These are phyloP conservation scores for Raffaelea arxii DNA, from an alignment of 2,329 filamentous ascomycete species.

Conservation along the genomic window DNA sequence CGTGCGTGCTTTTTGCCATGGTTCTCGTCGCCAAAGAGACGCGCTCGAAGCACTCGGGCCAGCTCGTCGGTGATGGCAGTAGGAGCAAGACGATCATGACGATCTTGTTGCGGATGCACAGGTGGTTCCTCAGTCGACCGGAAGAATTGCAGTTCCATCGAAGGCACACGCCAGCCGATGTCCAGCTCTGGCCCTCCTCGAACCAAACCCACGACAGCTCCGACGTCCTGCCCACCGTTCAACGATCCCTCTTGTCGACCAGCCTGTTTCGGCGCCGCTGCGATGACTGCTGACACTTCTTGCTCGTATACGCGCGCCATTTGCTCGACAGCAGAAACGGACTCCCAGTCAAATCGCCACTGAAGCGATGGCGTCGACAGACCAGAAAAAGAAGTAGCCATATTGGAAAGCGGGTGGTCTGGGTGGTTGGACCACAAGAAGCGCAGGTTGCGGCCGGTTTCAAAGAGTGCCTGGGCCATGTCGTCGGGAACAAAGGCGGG, in stretches of 20 bases:
- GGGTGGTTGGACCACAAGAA: slow-evolving; percentile 63
- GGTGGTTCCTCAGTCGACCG: slow-evolving; percentile 35
- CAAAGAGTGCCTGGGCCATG: slow-evolving; percentile 63
- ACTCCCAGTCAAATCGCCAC: slow-evolving; percentile 65
- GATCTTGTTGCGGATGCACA: no score
- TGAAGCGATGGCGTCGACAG: slow-evolving; percentile 46
- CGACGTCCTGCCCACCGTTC: neutral
- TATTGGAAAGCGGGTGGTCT: slow-evolving; percentile 54
- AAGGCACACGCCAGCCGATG: slow-evolving; percentile 6
- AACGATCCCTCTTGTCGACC: no score
- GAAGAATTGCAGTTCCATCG: slow-evolving; percentile 33
- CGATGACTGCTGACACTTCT: slow-evolving; percentile 25
- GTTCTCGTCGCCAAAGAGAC: slow-evolving; percentile 22
- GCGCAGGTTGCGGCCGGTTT: slow-evolving; percentile 66
- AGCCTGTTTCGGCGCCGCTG: neutral
- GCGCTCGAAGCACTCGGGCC: slow-evolving; percentile 27
- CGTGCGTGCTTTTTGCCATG: neutral
- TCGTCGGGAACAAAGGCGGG: slow-evolving; percentile 64
- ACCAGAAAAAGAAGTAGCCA: slow-evolving; percentile 33
- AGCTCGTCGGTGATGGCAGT: slow-evolving; percentile 24
- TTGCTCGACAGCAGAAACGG: slow-evolving; percentile 53
- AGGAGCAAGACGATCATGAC: slow-evolving; percentile 28
- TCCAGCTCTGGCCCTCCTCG: neutral
- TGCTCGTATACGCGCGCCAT: slow-evolving; percentile 46
- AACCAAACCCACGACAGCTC: neutral